Percentiles rank a stretch among this genome's conserved stretches.
phyloP scores from a whole-genome alignment of 2,329 filamentous ascomycete species.

The Plectosphaerella cucumerina region DNA sequence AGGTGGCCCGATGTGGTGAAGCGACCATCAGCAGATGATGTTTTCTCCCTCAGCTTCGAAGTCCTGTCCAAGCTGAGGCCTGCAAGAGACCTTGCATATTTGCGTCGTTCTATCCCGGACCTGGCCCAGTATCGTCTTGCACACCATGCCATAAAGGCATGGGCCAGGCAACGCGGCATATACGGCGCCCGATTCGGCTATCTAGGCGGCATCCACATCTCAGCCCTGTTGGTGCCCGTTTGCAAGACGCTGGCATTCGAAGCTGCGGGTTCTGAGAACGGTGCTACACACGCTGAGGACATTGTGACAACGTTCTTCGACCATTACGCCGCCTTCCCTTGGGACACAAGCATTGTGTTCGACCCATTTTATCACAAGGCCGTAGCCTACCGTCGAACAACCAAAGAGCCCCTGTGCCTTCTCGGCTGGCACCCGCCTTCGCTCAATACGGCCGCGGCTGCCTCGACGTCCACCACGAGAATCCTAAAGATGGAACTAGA shows the following conservation, averaged over 20 bases:
- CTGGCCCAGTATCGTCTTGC: constrained; percentile 53
- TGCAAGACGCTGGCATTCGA: constrained; percentile 43
- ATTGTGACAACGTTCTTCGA: constrained; percentile 57
- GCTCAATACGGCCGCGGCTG: constrained; percentile 54
- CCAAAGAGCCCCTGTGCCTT: constrained; percentile 58
- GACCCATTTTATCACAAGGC: constrained; percentile 56
- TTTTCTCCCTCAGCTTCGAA: constrained; percentile 51
- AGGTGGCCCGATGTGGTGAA: constrained; percentile 44
- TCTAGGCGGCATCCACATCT: constrained; percentile 61
- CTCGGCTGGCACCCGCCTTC: constrained; percentile 58
- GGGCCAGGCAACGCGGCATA: constrained; percentile 58
- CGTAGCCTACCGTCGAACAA: constrained; percentile 48
- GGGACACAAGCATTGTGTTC: constrained; percentile 48
- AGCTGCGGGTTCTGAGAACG: constrained; percentile 21
- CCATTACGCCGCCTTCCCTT: constrained; percentile 59
- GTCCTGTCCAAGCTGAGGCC: constrained; percentile 61
- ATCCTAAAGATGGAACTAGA: constrained; percentile 48
- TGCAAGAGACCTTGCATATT: constrained; percentile 56
- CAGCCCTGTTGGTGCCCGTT: constrained; percentile 55
- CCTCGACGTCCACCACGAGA: constrained; percentile 47
- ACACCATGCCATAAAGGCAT: constrained; percentile 56
- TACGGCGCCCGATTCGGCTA: constrained; percentile 64
- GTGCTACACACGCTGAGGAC: constrained; percentile 38
- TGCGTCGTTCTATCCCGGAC: constrained; percentile 57
- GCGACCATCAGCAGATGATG: constrained; percentile 43